Evolutionary conservation across 495 filamentous ascomycete species (phyloP).

Genomic region (Sphaerosporella brunnea): DNA sequence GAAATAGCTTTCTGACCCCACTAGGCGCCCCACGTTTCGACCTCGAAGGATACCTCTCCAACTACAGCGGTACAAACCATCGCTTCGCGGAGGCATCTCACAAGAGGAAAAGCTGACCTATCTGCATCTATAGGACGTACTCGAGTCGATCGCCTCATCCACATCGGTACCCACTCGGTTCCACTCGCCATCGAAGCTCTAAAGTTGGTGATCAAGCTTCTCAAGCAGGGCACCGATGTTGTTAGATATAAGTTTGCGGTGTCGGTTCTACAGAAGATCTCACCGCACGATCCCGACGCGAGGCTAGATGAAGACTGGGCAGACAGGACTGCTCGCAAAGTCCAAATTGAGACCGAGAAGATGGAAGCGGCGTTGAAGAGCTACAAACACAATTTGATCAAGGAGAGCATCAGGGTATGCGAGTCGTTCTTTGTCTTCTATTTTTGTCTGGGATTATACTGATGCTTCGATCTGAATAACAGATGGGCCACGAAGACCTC

Average conservation of each 20-base stretch:
- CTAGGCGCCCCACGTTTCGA: slow-evolving; percentile 77
- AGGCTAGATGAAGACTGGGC: slow-evolving; percentile 52
- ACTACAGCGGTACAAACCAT: slow-evolving; percentile 54
- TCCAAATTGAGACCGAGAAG: slow-evolving; percentile 48
- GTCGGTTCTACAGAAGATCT: slow-evolving; percentile 41
- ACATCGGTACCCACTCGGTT: slow-evolving; percentile 63
- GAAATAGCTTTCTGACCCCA: neutral
- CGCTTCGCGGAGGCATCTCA: neutral
- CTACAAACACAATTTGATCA: slow-evolving; percentile 95
- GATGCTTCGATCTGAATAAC: too few species aligned
- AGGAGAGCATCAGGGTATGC: slow-evolving; percentile 87
- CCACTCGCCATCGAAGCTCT: slow-evolving; percentile 65
- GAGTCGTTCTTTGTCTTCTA: too few species aligned
- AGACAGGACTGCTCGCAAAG: slow-evolving; percentile 39
- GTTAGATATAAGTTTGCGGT: slow-evolving; percentile 51
- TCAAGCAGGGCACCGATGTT: slow-evolving; percentile 60
- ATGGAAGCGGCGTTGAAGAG: slow-evolving; percentile 69
- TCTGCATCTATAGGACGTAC: slow-evolving; percentile 9
- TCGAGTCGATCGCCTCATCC: slow-evolving; percentile 49
- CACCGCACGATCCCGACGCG: slow-evolving; percentile 51
- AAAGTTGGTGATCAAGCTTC: slow-evolving; percentile 55
- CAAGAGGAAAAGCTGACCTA: neutral
- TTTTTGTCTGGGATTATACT: too few species aligned
- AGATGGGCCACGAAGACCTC: slow-evolving; percentile 67
- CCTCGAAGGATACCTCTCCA: slow-evolving; percentile 76